These are phyloP conservation scores for Verticillium nubilum DNA, from an alignment of 2,329 filamentous ascomycete genomes.

Conservation along the genomic window DNA sequence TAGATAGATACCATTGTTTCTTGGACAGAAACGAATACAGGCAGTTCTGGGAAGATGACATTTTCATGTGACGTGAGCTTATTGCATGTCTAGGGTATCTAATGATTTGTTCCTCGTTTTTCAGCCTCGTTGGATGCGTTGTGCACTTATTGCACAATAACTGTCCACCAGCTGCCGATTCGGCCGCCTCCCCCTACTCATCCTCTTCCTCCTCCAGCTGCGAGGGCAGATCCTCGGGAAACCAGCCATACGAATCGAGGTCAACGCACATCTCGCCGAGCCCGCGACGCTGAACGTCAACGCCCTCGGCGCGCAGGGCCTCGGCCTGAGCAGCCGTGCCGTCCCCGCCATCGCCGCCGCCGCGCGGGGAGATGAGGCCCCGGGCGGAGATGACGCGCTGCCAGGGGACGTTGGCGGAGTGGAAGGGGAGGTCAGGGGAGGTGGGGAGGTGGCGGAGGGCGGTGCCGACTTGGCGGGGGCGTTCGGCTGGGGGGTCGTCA, in stretches of 20 bases:
- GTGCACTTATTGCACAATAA: no score
- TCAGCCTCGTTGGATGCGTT: no score
- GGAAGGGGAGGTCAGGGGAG: slow-evolving; percentile 50
- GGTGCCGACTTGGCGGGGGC: slow-evolving; percentile 79
- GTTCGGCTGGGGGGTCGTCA: slow-evolving; percentile 46
- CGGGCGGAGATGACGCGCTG: slow-evolving; percentile 88
- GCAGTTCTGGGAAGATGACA: neutral
- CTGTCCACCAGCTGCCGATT: no score
- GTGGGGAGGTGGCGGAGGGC: slow-evolving; percentile 80
- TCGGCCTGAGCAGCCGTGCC: slow-evolving; percentile 45
- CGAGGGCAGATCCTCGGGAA: slow-evolving; percentile 44
- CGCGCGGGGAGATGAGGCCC: slow-evolving; percentile 69
- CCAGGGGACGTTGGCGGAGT: slow-evolving; percentile 82
- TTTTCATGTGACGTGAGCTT: neutral
- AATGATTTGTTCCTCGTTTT: no score
- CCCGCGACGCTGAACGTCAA: slow-evolving; percentile 40
- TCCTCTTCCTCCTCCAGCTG: slow-evolving; percentile 20
- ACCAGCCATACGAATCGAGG: slow-evolving; percentile 50
- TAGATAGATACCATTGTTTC: neutral
- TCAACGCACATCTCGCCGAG: slow-evolving; percentile 49
- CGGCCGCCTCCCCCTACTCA: neutral
- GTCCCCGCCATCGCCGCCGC: slow-evolving; percentile 22
- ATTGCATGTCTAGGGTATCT: neutral
- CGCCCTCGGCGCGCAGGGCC: slow-evolving; percentile 45
- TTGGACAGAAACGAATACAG: neutral